Evolutionary conservation across 1,284 basidiomycete genomes (phyloP), one percentile per base, ranked within the genome.

Genomic region (Psilocybe mexicana): DNA sequence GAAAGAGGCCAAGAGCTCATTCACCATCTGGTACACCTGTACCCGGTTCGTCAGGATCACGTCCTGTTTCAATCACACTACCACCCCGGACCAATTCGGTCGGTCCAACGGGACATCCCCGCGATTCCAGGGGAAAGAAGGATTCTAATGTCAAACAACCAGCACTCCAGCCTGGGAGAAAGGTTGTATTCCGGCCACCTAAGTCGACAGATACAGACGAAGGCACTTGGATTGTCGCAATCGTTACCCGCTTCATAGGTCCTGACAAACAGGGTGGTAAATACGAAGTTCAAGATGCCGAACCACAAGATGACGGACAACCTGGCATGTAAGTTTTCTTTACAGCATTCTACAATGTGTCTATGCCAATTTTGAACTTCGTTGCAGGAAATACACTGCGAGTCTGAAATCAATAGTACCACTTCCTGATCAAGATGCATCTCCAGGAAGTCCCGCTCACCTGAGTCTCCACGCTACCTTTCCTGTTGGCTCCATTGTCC

Each of bases 261-360:
- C 79, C 83, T 55, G 87, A 89, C 61, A 89, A 87, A 69, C 84
- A 87, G 65, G 64, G 63, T 10, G 58, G 57, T 14, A 68, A 66
- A 53, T 93, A 92, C 64, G 88, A 91, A 71, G 90, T 93, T 0
- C 87, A 90, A 70, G 91, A 93, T 69, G 84, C 83, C 51, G 90
- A 93, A 63, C 85, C 87, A 28, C 86, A 89, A 70, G 88, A 90
- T 66, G 86, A 88, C 52, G 88, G 87, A 11, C 79, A 86, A 60
- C 86, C 88, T 23, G 86, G 87, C 69, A 74, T 81, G 85, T 88
- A 71, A 69, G 84, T 75, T 6, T 52, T 25, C 25, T 33, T 46
- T 40, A 55, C 6, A 23, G 14, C 18, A 12, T 33, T 33, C 44
- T 40, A 55, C 6, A 23, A n/a, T 28, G 10, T 33, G 18, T 10